A percentile compares a stretch with the other conserved stretches of the same genome.
These are phyloP conservation scores for Phaeoacremonium minimum DNA, from an alignment of 2,329 filamentous ascomycete species.

Conservation along the genomic window DNA sequence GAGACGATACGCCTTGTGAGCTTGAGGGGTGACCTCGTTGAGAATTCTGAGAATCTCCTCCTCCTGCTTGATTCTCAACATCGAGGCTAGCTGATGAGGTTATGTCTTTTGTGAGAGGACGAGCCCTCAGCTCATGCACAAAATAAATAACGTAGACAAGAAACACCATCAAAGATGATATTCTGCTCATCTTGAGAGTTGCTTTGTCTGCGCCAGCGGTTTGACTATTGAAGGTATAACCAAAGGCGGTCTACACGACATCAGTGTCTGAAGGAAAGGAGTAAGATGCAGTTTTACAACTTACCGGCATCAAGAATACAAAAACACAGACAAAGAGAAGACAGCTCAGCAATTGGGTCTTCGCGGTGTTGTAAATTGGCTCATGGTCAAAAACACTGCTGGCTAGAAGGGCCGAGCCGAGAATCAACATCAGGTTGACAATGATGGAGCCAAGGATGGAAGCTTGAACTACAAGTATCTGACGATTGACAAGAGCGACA, in stretches of 20 bases:
- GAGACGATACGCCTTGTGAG: no score
- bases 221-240: constrained; percentile 67
- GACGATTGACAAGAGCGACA: constrained; percentile 39
- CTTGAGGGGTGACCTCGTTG: no score
- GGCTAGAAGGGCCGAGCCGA: constrained; percentile 85
- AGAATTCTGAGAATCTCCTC: no score
- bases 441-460: constrained; percentile 85
- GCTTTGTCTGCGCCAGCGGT: constrained; percentile 28
- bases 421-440: constrained; percentile 79
- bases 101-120: not conserved
- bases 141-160: constrained; percentile 47
- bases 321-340: constrained; percentile 84
- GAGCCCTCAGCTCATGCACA: constrained; percentile 51
- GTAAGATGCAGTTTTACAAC: constrained; percentile 22
- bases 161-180: constrained; percentile 81
- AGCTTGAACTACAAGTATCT: constrained; percentile 88
- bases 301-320: constrained; percentile 75
- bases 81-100: not conserved
- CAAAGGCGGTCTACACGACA: constrained; percentile 74
- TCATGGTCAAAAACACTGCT: constrained; percentile 83
- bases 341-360: constrained; percentile 93
- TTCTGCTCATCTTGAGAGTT: constrained; percentile 64
- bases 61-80: not conserved
- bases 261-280: no score
- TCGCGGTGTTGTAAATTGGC: constrained; percentile 86